These are phyloP conservation scores for Camellia japonica DNA, from an alignment of 148 eudicot species.

Conservation along the genomic window DNA sequence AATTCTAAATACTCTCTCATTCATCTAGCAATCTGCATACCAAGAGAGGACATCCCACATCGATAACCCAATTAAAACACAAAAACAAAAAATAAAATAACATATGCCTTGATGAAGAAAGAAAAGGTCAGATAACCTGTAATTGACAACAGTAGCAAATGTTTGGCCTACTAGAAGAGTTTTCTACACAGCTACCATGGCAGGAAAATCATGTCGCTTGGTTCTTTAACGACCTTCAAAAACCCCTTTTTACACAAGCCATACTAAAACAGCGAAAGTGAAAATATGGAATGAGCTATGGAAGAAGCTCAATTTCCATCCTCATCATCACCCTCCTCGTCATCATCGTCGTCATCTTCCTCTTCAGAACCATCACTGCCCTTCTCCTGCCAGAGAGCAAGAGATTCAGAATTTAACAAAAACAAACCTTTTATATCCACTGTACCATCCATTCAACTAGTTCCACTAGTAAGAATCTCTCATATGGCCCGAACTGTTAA, in stretches of 20 bases:
- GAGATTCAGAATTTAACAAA: not conserved
- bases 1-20: not conserved
- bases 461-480: not conserved
- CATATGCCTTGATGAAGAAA: slow-evolving; percentile 2
- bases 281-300: not conserved
- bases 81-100: not conserved
- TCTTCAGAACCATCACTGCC: slow-evolving; percentile 34
- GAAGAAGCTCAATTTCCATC: slow-evolving; percentile 19
- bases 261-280: slow-evolving; percentile 11
- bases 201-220: not conserved
- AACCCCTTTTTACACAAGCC: slow-evolving; percentile 11
- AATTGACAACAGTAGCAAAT: not conserved
- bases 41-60: not conserved
- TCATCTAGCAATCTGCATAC: not conserved
- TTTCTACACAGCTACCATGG: not conserved
- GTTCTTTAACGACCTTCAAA: slow-evolving; percentile 4
- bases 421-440: not conserved
- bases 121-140: slow-evolving; percentile 3
- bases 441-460: not conserved
- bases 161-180: not conserved
- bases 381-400: slow-evolving; percentile 29
- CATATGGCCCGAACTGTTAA: not conserved
- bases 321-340: slow-evolving; percentile 42
- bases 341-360: slow-evolving; percentile 39
- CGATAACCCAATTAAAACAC: not conserved